Evolutionary conservation across 306 rosid species (phyloP), one percentile per base, ranked within the genome.

Genomic region (Cicer judaicum): DNA sequence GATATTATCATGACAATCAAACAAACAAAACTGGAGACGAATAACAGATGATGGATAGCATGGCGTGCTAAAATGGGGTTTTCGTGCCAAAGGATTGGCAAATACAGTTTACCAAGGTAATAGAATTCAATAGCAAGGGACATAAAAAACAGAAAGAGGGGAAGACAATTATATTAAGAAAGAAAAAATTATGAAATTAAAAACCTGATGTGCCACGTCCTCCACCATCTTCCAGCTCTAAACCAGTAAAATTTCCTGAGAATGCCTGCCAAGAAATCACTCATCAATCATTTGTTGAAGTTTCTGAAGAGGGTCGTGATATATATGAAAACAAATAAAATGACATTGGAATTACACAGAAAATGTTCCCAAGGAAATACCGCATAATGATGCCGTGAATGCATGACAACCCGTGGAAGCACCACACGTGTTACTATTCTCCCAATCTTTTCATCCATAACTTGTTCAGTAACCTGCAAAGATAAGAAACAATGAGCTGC

Each of bases 221-320:
- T 70, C 98, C 98, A 63, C 98, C 97, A 77, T 93, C 98, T 89
- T 93, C 98, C 70, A 93, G 90, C 87, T 93, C 98, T 84, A 93
- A 87, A 66, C 98, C 97, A 38, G 93, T 88, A 80, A 93, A 93
- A 81, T 91, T 89, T 80, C 76, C 87, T 10, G 98, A 91, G 81
- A 91, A 93, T 3, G 96, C 97, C 98, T 93, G 89, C 82, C 84
- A 84, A 62, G 42, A 61, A 62, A 80, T 61, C 48, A 74, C 55
- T 56, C 73, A 60, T 77, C 42, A 79, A 81, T 52, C 36, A 14
- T 41, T 73, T 55, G 64, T 76, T 52, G 7, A 69, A 80, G 68
- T 59, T 21, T 34, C 47, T 12, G 53, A 52, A 21, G 75, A 64
- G 71, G 73, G 21, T 59, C 13, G 50, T 6, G 1, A 54, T 11